Base-by-base conservation (phyloP, 2,329 filamentous ascomycete species). In the Tricladium varicosporioides region DNA sequence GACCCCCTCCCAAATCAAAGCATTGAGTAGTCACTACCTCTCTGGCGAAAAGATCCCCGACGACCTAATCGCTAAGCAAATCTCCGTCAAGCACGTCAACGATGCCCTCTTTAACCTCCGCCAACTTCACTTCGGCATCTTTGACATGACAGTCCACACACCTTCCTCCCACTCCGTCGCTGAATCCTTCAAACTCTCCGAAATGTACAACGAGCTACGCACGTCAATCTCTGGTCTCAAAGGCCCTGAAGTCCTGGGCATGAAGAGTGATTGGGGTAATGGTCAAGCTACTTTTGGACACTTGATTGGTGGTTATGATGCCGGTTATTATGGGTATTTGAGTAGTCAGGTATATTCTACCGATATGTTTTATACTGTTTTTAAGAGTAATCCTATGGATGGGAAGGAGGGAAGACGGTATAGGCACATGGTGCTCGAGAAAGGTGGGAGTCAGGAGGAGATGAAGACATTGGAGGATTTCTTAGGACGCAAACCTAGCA, bases 321-420 rank as follows among this genome's bases (percentile, higher is more conserved):
- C 90, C 31, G 89, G 89, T 45, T 93, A 93, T 75, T 94, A 94
- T 72, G 84, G 85, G 65, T 88, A 88, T 69, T 75, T 88, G 33
- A 87, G 83, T 61, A 91, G 87, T 1, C 83, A 91, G 71, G 91
- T 94, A 15, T 94, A 92, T 74, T 89, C 86, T 18, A 82, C 87
- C 22, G 90, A 95, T 73, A 93, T 95, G 89, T 95, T 93, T 78
- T 85, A 90, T 74, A 82, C 82, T 0, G 86, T 89, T 48, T 94
- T 94, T 76, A 86, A 87, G 76, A 78, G 82, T 64, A 79, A 92
- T 70, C 90, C 90, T 0, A 92, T 93, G 89, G 83, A 92, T 70
- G 80, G 79, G 32, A 82, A 81, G 63, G 84, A 91, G 70, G 90
- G 90, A 1, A 79, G 89, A 13, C 75, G 89, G 57, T 94, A 93